Conservation (phyloP, 1,139 yeast genomes). For the Meyerozyma smithsonii region DNA sequence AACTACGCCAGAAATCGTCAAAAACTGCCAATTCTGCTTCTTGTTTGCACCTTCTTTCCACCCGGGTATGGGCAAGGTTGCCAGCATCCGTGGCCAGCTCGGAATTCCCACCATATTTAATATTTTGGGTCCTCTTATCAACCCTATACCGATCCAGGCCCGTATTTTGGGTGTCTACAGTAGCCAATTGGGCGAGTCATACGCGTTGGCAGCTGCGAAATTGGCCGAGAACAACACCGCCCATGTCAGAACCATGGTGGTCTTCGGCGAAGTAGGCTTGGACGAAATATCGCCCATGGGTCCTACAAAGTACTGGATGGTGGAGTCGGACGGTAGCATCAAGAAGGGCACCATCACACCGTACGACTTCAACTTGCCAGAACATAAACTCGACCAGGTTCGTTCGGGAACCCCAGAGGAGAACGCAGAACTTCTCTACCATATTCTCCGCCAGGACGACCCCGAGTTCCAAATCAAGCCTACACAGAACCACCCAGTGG, state of each 20-base stretch:
- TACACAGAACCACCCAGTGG: conserved; percentile 51
- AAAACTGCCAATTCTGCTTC: conserved; percentile 59
- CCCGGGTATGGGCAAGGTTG: conserved; percentile 86
- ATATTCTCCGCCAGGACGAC: conserved; percentile 52
- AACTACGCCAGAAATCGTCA: conserved; percentile 64
- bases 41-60: conserved; percentile 93
- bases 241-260: conserved; percentile 68
- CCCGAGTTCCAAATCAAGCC: conserved; percentile 31
- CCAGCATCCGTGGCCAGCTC: conserved; percentile 64
- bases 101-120: conserved; percentile 94
- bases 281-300: conserved; percentile 95
- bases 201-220: conserved; percentile 72
- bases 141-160: conserved; percentile 81
- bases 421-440: conserved; percentile 63
- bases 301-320: conserved; percentile 71
- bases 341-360: conserved; percentile 44
- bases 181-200: conserved; percentile 71
- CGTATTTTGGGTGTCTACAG: conserved; percentile 88
- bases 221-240: conserved; percentile 41
- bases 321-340: conserved; percentile 43
- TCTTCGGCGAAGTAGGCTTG: conserved; percentile 84
- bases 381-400: conserved; percentile 63
- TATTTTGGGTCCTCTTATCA: conserved; percentile 85
- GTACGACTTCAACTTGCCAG: conserved; percentile 72
- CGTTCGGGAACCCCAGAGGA: conserved; percentile 82